Percentiles rank a stretch among this genome's conserved stretches.
Evolutionary conservation across 495 filamentous ascomycete species (phyloP).

Genomic region (Glonium stellatum): DNA sequence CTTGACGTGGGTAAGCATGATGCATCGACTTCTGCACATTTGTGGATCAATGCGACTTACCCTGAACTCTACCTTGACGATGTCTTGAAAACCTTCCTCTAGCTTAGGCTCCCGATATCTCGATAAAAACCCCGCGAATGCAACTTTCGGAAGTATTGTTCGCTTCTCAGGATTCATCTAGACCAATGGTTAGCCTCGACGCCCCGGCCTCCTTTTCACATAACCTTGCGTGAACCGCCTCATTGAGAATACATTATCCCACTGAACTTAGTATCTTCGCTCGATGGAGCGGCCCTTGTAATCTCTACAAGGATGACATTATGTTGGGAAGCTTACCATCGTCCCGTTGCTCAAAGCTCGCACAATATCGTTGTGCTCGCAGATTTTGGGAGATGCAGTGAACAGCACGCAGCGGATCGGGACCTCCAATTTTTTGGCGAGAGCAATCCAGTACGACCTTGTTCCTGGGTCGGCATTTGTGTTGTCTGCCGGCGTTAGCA

Average conservation of each 20-base stretch:
- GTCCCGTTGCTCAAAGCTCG: constrained; percentile 59
- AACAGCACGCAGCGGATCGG: constrained; percentile 86
- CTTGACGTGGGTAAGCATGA: constrained; percentile 23
- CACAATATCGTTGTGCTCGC: constrained; percentile 84
- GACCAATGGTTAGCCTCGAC: constrained; percentile 11
- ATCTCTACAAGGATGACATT: not conserved
- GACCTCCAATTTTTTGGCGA: constrained; percentile 62
- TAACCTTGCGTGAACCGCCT: constrained; percentile 1
- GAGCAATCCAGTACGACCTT: constrained; percentile 62
- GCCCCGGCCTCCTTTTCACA: not conserved
- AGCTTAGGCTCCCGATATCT: constrained; percentile 64
- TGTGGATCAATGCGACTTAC: constrained; percentile 32
- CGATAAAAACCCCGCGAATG: constrained; percentile 65
- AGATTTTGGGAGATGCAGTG: constrained; percentile 61
- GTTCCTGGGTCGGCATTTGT: constrained; percentile 79
- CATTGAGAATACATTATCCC: not conserved
- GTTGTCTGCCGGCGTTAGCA: constrained; percentile 57
- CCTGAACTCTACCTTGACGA: constrained; percentile 61
- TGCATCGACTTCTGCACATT: not conserved
- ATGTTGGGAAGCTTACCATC: constrained; percentile 36
- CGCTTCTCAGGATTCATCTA: constrained; percentile 79
- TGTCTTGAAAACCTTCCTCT: constrained; percentile 77
- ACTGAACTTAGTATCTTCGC: not conserved
- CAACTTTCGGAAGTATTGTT: constrained; percentile 63
- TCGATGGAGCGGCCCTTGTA: not conserved